These are phyloP conservation scores for Piper longum DNA, from an alignment of 164 flowering plant species.

Conservation along the genomic window DNA sequence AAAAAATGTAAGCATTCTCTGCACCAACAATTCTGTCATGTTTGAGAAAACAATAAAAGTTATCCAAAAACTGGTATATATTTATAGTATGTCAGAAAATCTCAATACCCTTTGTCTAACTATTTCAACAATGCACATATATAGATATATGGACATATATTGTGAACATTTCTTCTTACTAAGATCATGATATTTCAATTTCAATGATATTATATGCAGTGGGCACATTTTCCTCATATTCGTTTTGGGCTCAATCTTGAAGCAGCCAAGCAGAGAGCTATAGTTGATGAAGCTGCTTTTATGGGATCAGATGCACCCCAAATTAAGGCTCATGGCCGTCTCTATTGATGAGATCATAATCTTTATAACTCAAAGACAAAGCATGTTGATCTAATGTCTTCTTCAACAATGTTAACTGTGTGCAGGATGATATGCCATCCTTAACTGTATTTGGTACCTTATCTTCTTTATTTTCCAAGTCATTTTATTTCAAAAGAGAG, in stretches of 20 bases:
- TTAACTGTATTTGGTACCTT: no score
- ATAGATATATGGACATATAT: no score
- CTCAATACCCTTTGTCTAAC: not conserved
- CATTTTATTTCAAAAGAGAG: no score
- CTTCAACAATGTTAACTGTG: no score
- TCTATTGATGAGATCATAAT: no score
- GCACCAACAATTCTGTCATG: not conserved
- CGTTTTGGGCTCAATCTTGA: slow-evolving; percentile 29
- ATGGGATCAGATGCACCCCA: not conserved
- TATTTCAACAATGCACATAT: not conserved
- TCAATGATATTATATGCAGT: slow-evolving; percentile 16
- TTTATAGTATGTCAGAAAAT: not conserved
- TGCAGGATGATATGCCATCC: no score
- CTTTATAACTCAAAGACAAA: no score
- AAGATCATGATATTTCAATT: not conserved
- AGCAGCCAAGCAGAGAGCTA: slow-evolving; percentile 19
- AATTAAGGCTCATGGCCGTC: no score
- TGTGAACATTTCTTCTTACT: not conserved
- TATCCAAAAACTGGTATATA: not conserved
- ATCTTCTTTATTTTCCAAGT: no score
- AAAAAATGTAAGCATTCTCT: slow-evolving; percentile 28
- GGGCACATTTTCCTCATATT: slow-evolving; percentile 49
- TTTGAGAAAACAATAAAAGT: not conserved
- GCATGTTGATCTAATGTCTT: no score
- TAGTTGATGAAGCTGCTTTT: slow-evolving; percentile 9